A percentile compares a stretch with the other conserved stretches of the same genome.
phyloP scores from a whole-genome alignment of 2,329 filamentous ascomycete species.

The Cytospora schulzeri region DNA sequence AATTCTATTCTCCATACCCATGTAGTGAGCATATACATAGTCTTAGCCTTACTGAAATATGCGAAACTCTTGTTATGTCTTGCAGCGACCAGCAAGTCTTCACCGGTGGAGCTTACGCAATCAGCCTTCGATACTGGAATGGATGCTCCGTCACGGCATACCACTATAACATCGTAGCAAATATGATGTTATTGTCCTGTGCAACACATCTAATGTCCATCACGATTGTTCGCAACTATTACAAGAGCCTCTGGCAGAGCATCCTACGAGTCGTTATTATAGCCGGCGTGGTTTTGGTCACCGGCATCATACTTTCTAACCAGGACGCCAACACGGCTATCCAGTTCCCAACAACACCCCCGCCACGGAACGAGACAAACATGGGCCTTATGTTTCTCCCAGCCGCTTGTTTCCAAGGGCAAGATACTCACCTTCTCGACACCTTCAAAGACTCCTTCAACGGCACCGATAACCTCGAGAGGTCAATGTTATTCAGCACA shows the following conservation, averaged over 20 bases:
- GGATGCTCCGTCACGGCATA: slow-evolving; percentile 40
- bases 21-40: neutral
- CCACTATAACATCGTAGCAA: slow-evolving; percentile 42
- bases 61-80: slow-evolving; percentile 37
- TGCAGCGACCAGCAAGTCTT: slow-evolving; percentile 44
- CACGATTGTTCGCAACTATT: slow-evolving; percentile 40
- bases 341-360: neutral
- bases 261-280: slow-evolving; percentile 36
- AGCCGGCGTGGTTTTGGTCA: slow-evolving; percentile 36
- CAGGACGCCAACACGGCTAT: neutral
- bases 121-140: slow-evolving; percentile 39
- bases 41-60: slow-evolving; percentile 34
- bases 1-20: no score
- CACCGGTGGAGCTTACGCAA: slow-evolving; percentile 41
- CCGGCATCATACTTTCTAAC: slow-evolving; percentile 33
- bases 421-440: neutral
- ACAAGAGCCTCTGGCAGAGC: slow-evolving; percentile 36
- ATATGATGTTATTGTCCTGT: slow-evolving; percentile 41
- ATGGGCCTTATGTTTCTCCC: neutral
- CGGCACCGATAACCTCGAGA: neutral
- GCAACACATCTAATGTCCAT: slow-evolving; percentile 41
- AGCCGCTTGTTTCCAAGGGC: neutral
- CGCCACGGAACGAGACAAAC: neutral
- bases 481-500: neutral
- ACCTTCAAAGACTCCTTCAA: neutral